Evolutionary conservation across 78 protist species (phyloP).

Genomic region (Dictyostelium purpureum): DNA sequence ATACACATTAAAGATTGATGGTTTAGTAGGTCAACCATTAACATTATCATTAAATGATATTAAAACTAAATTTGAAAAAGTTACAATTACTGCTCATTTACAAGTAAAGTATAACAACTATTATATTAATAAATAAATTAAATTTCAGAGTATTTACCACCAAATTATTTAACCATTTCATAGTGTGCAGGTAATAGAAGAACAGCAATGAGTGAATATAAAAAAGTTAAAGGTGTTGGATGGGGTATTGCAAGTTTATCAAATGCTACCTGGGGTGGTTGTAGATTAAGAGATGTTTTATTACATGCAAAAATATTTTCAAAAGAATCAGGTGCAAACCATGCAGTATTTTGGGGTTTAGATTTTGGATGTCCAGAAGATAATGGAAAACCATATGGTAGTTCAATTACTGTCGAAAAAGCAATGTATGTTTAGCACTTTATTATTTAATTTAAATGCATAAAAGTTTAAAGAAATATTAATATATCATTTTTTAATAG

Average conservation of each 20-base stretch:
- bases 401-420: conserved; percentile 48
- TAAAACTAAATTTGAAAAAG: conserved; percentile 59
- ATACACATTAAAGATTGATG: conserved; percentile 71
- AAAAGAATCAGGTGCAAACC: conserved; percentile 35
- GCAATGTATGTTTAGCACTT: conserved; percentile 60
- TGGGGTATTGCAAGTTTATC: conserved; percentile 75
- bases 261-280: conserved; percentile 42
- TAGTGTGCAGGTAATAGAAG: conserved; percentile 85
- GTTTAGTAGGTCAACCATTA: conserved; percentile 25
- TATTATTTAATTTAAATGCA: background rate
- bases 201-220: conserved; percentile 77
- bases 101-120: conserved; percentile 18
- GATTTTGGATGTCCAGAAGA: conserved; percentile 74
- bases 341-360: conserved; percentile 72
- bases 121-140: background rate
- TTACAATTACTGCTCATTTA: conserved; percentile 49
- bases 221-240: conserved; percentile 76
- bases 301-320: background rate
- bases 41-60: conserved; percentile 81
- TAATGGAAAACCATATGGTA: conserved; percentile 58
- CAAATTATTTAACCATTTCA: background rate
- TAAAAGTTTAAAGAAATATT: background rate
- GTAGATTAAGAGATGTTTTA: conserved; percentile 48
- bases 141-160: too few relatives aligned
- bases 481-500: background rate